Conservation (phyloP, 2,329 filamentous ascomycete species). For the Aspergillus awamori region DNA sequence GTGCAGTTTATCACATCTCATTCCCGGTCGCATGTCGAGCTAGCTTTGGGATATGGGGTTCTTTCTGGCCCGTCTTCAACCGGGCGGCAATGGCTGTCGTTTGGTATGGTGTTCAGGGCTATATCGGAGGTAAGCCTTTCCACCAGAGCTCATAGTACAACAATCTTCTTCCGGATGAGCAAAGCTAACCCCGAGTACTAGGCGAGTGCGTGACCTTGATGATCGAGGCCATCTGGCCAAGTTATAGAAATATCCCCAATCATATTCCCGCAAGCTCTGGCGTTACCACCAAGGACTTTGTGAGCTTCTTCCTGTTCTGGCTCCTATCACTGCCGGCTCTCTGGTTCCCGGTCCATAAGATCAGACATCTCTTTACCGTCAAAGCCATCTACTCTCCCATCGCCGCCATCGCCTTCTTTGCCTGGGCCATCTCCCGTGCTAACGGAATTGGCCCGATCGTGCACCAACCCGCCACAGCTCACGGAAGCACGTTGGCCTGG, state of each 20-base stretch:
- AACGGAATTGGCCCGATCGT: constrained; percentile 84
- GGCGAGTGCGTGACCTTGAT: constrained; percentile 84
- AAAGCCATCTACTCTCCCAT: constrained; percentile 83
- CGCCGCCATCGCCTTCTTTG: constrained; percentile 83
- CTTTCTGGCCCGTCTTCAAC: constrained; percentile 86
- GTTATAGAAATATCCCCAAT: constrained; percentile 65
- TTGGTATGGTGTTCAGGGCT: constrained; percentile 76
- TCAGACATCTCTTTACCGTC: constrained; percentile 86
- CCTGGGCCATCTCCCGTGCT: constrained; percentile 81
- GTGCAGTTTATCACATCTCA: constrained; percentile 83
- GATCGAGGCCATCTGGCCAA: constrained; percentile 80
- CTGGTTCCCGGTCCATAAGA: constrained; percentile 86
- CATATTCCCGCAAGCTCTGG: constrained; percentile 66
- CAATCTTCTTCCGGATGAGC: not conserved
- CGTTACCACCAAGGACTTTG: constrained; percentile 73
- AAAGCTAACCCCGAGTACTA: constrained; percentile 19
- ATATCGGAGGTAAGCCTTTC: constrained; percentile 66
- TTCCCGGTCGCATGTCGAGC: constrained; percentile 80
- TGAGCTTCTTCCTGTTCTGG: constrained; percentile 89
- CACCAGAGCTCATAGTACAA: not conserved
- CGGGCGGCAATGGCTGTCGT: constrained; percentile 84
- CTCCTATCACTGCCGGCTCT: constrained; percentile 76
- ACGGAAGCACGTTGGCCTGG: constrained; percentile 76
- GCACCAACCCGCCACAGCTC: constrained; percentile 62
- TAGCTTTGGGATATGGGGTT: constrained; percentile 87